phyloP scores from a whole-genome alignment of 805 yeast species.

The Saccharomycopsis lassenensis region DNA sequence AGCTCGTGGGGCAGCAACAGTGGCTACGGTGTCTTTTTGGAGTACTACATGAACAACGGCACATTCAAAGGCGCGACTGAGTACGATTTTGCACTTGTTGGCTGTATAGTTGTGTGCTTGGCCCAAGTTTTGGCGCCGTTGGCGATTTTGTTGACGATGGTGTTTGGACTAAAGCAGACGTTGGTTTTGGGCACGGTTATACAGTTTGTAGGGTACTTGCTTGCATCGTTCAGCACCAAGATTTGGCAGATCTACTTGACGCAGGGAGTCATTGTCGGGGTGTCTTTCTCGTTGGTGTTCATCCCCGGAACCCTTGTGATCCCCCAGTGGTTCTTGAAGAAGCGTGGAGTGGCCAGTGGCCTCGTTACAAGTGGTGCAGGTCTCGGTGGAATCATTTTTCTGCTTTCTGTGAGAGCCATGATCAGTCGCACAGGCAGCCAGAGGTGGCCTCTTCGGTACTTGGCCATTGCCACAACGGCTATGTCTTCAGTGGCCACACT shows the following conservation, averaged over 20 bases:
- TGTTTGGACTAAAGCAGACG: constrained; percentile 39
- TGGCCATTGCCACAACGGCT: constrained; percentile 7
- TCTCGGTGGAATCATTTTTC: constrained; percentile 27
- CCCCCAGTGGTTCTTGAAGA: constrained; percentile 63
- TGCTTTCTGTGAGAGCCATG: constrained; percentile 22
- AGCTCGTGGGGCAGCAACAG: constrained; percentile 48
- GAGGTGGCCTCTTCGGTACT: constrained; percentile 17
- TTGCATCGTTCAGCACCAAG: constrained; percentile 49
- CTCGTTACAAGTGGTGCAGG: constrained; percentile 26
- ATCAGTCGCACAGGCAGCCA: constrained; percentile 20
- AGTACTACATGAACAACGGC: constrained; percentile 32
- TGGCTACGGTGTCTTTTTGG: constrained; percentile 43
- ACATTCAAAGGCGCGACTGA: constrained; percentile 39
- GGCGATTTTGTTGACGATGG: constrained; percentile 33
- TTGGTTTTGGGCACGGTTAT: constrained; percentile 37
- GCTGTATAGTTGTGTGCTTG: constrained; percentile 40
- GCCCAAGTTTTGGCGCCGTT: constrained; percentile 57
- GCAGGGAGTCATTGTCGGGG: constrained; percentile 56
- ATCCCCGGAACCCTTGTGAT: constrained; percentile 49
- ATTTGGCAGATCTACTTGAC: constrained; percentile 59
- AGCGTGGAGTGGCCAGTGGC: constrained; percentile 35
- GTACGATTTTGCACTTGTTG: constrained; percentile 44
- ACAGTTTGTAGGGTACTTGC: constrained; percentile 43
- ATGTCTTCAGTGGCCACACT: constrained; percentile 7
- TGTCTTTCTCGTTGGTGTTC: constrained; percentile 39